These are phyloP conservation scores for Lathyrus aphaca DNA, from an alignment of 306 rosid genomes.

Conservation along the genomic window DNA sequence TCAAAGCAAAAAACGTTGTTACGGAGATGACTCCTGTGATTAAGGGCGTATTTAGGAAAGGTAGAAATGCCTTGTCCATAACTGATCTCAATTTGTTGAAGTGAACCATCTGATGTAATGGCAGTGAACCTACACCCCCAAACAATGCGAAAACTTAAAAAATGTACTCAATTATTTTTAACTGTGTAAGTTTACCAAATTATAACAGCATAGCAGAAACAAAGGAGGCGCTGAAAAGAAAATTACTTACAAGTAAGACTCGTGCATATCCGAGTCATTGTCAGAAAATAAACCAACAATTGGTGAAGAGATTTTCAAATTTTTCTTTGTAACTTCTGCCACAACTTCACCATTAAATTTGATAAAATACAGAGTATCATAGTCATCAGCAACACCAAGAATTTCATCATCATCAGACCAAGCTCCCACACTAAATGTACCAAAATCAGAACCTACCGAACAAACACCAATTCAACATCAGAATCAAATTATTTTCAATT, in stretches of 20 bases:
- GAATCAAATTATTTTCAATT: conserved; percentile 22
- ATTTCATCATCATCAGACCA: conserved; percentile 85
- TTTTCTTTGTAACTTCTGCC: conserved; percentile 59
- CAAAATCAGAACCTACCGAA: conserved; percentile 57
- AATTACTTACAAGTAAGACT: conserved; percentile 66
- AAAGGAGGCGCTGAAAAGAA: conserved; percentile 24
- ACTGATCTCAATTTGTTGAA: conserved; percentile 75
- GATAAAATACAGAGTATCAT: conserved; percentile 73
- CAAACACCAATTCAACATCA: conserved; percentile 42
- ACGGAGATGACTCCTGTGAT: conserved; percentile 45
- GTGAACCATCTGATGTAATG: conserved; percentile 76
- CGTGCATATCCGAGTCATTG: conserved; percentile 47
- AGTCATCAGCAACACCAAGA: conserved; percentile 85
- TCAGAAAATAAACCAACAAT: conserved; percentile 63
- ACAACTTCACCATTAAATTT: conserved; percentile 78
- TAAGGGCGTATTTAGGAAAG: conserved; percentile 52
- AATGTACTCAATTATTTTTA: conserved; percentile 19
- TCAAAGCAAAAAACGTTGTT: conserved; percentile 62
- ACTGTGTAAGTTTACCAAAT: conserved; percentile 27
- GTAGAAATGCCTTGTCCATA: conserved; percentile 62
- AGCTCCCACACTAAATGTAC: conserved; percentile 79
- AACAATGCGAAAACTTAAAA: conserved; percentile 46
- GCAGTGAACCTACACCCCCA: conserved; percentile 80
- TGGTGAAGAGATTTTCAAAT: conserved; percentile 65
- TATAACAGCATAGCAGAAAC: conserved; percentile 19